Percentiles rank a stretch among this genome's conserved stretches.
Conservation (phyloP, 2,329 filamentous ascomycete genomes). For the Pyrenophora teres region DNA sequence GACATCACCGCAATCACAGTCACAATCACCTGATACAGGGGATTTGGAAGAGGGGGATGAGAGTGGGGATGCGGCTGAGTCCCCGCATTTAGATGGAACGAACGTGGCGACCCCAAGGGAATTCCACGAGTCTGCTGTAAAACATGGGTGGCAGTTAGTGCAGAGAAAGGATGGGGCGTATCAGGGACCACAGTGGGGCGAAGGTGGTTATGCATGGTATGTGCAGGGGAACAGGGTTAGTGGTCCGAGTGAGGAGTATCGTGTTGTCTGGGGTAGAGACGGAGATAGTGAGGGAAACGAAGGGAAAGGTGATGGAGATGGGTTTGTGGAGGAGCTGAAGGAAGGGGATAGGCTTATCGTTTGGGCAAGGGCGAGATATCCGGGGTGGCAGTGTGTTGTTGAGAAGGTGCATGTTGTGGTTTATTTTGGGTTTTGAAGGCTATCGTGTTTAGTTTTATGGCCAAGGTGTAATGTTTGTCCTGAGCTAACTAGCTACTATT, state of each 20-base stretch:
- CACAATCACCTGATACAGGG: no score
- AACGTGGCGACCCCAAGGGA: no score
- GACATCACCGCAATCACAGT: no score
- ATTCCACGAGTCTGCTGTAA: neutral
- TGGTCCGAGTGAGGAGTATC: slow-evolving; percentile 13
- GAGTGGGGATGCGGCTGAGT: no score
- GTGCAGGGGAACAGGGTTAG: slow-evolving; percentile 41
- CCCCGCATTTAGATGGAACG: no score
- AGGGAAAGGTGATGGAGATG: slow-evolving; percentile 33
- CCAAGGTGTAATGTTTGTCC: no score
- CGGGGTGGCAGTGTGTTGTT: slow-evolving; percentile 38
- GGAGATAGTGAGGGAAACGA: slow-evolving; percentile 20
- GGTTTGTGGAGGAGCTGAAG: slow-evolving; percentile 31
- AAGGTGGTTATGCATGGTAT: slow-evolving; percentile 37
- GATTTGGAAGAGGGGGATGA: no score
- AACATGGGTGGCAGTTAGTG: slow-evolving; percentile 24
- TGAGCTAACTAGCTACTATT: no score
- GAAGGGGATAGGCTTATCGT: slow-evolving; percentile 36
- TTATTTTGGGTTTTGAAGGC: slow-evolving; percentile 25
- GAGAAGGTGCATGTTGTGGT: slow-evolving; percentile 25
- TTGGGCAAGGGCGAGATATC: slow-evolving; percentile 43
- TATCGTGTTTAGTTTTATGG: no score
- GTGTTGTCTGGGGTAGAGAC: slow-evolving; percentile 25
- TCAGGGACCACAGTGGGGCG: slow-evolving; percentile 30
- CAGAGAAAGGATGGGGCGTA: slow-evolving; percentile 20